phyloP scores from a whole-genome alignment of 495 filamentous ascomycete species.

The Trypethelium eluteriae region DNA sequence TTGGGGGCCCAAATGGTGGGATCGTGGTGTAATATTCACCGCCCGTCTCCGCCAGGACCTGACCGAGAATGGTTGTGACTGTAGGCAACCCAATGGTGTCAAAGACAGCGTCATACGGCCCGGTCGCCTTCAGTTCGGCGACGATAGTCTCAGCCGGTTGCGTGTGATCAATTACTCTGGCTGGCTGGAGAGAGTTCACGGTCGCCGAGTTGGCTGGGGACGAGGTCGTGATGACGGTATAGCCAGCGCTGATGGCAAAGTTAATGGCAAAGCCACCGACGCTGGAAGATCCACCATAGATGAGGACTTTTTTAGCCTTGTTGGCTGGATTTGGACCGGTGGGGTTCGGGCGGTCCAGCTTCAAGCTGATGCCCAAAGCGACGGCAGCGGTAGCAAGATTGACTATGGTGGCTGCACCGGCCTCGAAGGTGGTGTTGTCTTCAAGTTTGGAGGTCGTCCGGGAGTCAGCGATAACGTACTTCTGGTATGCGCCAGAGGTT shows the following conservation, averaged over 20 bases:
- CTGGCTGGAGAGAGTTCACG: conserved; percentile 27
- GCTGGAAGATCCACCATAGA: conserved; percentile 33
- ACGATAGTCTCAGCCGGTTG: conserved; percentile 14
- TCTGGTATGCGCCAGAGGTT: conserved; percentile 30
- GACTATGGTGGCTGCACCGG: conserved; percentile 16
- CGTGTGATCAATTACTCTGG: conserved; percentile 24
- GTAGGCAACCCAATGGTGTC: not conserved
- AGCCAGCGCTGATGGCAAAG: conserved; percentile 29
- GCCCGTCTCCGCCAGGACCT: not conserved
- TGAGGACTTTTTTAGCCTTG: conserved; percentile 28
- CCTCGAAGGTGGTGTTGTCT: conserved; percentile 16
- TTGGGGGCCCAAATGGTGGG: not conserved
- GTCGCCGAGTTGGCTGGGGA: conserved; percentile 29
- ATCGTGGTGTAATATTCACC: not conserved
- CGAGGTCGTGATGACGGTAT: conserved; percentile 34
- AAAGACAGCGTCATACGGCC: conserved; percentile 21
- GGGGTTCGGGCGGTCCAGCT: conserved; percentile 20
- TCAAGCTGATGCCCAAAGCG: conserved; percentile 24
- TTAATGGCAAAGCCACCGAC: conserved; percentile 30
- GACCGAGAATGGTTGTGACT: not conserved
- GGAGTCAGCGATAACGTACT: conserved; percentile 26
- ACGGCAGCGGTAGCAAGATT: conserved; percentile 21
- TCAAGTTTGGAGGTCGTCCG: conserved; percentile 17
- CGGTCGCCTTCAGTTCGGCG: conserved; percentile 16
- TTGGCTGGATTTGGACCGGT: not conserved